Evolutionary conservation across 2,329 filamentous ascomycete genomes (phyloP).

Genomic region (Fusarium pseudograminearum): DNA sequence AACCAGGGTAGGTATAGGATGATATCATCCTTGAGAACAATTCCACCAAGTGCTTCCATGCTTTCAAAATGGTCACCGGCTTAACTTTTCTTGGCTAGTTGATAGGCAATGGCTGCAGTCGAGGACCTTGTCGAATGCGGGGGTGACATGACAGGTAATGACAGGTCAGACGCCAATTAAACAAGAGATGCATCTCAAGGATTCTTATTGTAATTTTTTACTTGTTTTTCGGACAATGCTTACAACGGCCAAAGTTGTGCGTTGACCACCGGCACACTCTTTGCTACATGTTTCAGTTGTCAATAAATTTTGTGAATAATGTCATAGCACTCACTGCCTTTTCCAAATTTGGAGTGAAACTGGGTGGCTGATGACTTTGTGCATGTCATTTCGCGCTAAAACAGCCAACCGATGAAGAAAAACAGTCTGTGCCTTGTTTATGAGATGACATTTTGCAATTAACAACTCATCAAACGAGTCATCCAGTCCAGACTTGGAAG

Average conservation of each 20-base stretch:
- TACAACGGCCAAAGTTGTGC: not conserved
- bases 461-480: not conserved
- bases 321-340: not conserved
- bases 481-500: constrained; percentile 15
- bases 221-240: not conserved
- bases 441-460: not conserved
- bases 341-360: not conserved
- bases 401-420: not conserved
- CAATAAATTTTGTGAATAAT: not conserved
- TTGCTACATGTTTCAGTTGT: not conserved
- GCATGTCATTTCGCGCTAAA: not conserved
- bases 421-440: not conserved
- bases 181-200: not conserved
- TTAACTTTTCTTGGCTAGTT: not conserved
- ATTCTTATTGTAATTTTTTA: not conserved
- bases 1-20: not conserved
- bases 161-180: not conserved
- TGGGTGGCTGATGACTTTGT: not conserved
- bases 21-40: not conserved
- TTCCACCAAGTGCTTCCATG: not conserved
- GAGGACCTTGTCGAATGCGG: not conserved
- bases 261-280: not conserved
- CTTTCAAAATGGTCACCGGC: not conserved
- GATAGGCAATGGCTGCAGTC: not conserved
- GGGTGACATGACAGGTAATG: not conserved